Conservation (phyloP, 768 basidiomycete genomes). For the Boletus huronensis region DNA sequence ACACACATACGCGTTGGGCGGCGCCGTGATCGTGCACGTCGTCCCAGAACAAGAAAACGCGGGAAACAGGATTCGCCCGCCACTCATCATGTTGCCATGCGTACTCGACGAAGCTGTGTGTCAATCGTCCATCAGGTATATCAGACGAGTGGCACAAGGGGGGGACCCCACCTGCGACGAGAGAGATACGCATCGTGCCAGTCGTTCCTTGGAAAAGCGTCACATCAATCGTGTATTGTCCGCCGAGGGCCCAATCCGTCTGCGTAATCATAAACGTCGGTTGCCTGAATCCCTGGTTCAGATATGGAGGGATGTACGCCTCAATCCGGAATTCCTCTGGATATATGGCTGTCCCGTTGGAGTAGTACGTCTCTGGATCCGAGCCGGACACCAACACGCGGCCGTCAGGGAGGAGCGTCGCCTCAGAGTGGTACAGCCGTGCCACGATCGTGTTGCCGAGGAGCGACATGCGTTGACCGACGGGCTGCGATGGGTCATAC, state of each 20-base stretch:
- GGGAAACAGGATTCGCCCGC: slow-evolving; percentile 68
- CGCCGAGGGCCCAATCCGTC: slow-evolving; percentile 63
- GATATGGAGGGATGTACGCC: slow-evolving; percentile 86
- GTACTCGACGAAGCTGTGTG: slow-evolving; percentile 64
- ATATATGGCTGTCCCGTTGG: slow-evolving; percentile 40
- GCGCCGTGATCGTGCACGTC: slow-evolving; percentile 73
- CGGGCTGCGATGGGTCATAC: slow-evolving; percentile 62
- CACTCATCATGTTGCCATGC: slow-evolving; percentile 72
- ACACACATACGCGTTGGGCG: slow-evolving; percentile 61
- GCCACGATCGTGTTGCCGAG: slow-evolving; percentile 66
- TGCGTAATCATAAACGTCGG: slow-evolving; percentile 57
- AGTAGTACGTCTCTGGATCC: slow-evolving; percentile 54
- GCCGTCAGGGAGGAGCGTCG: slow-evolving; percentile 70
- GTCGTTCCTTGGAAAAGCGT: slow-evolving; percentile 39
- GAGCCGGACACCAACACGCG: slow-evolving; percentile 75
- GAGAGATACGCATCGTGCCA: slow-evolving; percentile 54
- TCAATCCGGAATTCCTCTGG: slow-evolving; percentile 77
- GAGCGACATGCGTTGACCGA: slow-evolving; percentile 62
- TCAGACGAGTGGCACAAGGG: neutral
- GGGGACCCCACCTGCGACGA: slow-evolving; percentile 53
- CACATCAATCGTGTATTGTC: slow-evolving; percentile 50
- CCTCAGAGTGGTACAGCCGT: slow-evolving; percentile 76
- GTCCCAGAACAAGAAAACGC: slow-evolving; percentile 65
- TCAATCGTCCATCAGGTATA: neutral
- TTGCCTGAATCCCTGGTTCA: slow-evolving; percentile 56